Evolutionary conservation across 371 early-diverging fungal genomes (phyloP).

Genomic region (Syncephalastrum racemosum): DNA sequence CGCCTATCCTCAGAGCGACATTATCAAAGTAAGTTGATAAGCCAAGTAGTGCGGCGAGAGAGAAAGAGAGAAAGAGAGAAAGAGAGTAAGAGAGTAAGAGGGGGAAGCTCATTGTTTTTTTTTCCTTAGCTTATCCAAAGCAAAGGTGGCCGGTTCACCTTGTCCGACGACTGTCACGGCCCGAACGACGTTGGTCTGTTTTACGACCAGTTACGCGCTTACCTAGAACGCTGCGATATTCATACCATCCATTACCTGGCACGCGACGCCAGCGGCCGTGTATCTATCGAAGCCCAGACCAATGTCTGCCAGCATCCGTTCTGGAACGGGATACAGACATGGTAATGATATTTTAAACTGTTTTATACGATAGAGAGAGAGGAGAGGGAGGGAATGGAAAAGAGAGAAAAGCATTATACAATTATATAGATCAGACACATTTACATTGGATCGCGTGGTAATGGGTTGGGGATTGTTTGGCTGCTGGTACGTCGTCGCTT

Average conservation of each 20-base stretch:
- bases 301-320: conserved; percentile 37
- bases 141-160: conserved; percentile 73
- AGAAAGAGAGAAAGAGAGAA: background rate
- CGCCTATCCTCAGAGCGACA: conserved; percentile 85
- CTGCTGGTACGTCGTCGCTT: conserved; percentile 10
- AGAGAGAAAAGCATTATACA: no score
- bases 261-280: conserved; percentile 15
- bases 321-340: conserved; percentile 33
- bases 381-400: background rate
- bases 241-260: conserved; percentile 45
- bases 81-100: background rate
- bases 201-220: conserved; percentile 63
- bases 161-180: conserved; percentile 94
- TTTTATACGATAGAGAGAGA: background rate
- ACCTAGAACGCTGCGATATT: conserved; percentile 53
- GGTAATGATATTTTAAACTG: conserved; percentile 14
- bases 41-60: background rate
- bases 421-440: no score
- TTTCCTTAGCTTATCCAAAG: conserved; percentile 55
- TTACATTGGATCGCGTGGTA: no score
- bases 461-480: no score
- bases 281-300: conserved; percentile 23
- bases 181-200: conserved; percentile 84
- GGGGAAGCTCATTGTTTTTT: background rate
- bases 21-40: conserved; percentile 61